Conservation (phyloP, 768 basidiomycete species). For the Phaeolepiota aurea region DNA sequence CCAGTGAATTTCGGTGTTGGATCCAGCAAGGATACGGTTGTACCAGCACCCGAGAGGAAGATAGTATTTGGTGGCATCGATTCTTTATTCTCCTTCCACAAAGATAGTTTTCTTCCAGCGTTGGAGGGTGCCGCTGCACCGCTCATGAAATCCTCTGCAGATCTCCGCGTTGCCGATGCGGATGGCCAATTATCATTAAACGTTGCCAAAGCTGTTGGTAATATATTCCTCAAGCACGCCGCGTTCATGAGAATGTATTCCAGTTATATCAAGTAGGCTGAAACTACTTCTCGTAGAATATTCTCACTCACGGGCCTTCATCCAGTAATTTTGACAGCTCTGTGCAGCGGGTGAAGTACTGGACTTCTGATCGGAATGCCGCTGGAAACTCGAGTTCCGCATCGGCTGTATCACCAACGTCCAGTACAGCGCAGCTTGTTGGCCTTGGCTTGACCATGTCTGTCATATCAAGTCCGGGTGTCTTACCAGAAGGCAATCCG, state of each 20-base stretch:
- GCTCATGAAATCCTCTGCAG: slow-evolving; percentile 42
- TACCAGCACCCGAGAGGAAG: slow-evolving; percentile 81
- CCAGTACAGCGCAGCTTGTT: slow-evolving; percentile 54
- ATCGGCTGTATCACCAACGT: slow-evolving; percentile 45
- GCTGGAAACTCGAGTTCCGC: slow-evolving; percentile 30
- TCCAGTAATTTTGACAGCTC: slow-evolving; percentile 90
- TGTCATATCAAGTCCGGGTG: slow-evolving; percentile 35
- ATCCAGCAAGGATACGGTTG: slow-evolving; percentile 72
- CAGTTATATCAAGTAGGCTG: slow-evolving; percentile 83
- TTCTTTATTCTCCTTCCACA: slow-evolving; percentile 85
- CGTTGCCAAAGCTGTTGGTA: slow-evolving; percentile 76
- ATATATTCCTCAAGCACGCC: slow-evolving; percentile 88
- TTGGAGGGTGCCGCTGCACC: slow-evolving; percentile 72
- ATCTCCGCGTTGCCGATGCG: slow-evolving; percentile 44
- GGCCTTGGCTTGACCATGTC: slow-evolving; percentile 53
- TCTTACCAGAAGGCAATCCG: slow-evolving; percentile 28
- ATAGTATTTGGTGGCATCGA: slow-evolving; percentile 91
- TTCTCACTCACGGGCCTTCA: slow-evolving; percentile 7
- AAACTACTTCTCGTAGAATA: background rate
- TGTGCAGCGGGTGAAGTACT: slow-evolving; percentile 78
- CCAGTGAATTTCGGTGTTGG: slow-evolving; percentile 64
- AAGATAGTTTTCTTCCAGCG: slow-evolving; percentile 86
- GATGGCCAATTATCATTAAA: slow-evolving; percentile 67
- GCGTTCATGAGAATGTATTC: slow-evolving; percentile 99
- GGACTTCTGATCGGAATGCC: slow-evolving; percentile 56